Conservation (phyloP, 2,329 filamentous ascomycete species). For the Phaeophleospora eucalypticola region DNA sequence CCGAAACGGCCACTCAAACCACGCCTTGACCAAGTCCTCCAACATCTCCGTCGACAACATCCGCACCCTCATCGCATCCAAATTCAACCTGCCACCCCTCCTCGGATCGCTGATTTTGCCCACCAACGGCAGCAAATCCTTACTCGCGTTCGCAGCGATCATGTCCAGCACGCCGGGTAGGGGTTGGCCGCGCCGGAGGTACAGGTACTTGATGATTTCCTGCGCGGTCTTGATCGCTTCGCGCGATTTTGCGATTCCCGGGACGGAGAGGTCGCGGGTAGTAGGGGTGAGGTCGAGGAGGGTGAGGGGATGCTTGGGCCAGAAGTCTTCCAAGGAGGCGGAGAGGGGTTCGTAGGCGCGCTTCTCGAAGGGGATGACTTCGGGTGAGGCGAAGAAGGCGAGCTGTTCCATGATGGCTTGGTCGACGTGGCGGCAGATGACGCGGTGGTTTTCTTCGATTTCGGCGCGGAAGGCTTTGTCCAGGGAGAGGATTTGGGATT, state of each 20-base stretch:
- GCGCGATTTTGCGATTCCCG: slow-evolving; percentile 21
- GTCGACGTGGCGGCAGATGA: slow-evolving; percentile 10
- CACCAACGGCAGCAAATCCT: slow-evolving; percentile 50
- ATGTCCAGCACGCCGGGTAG: slow-evolving; percentile 46
- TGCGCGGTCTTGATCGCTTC: slow-evolving; percentile 24
- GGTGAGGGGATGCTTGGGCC: slow-evolving; percentile 52
- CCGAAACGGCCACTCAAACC: slow-evolving; percentile 62
- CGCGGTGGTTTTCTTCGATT: not conserved
- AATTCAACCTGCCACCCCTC: slow-evolving; percentile 44
- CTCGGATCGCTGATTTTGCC: slow-evolving; percentile 47
- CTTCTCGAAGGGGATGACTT: slow-evolving; percentile 61
- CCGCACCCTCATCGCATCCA: slow-evolving; percentile 45
- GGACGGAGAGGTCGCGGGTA: slow-evolving; percentile 26
- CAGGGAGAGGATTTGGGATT: slow-evolving; percentile 1
- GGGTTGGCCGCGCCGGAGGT: slow-evolving; percentile 33
- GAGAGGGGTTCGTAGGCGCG: slow-evolving; percentile 67
- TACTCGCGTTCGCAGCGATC: slow-evolving; percentile 58
- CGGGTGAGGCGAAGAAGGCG: slow-evolving; percentile 19
- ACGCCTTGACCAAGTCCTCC: slow-evolving; percentile 56
- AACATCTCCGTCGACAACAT: slow-evolving; percentile 54
- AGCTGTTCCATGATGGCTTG: slow-evolving; percentile 14
- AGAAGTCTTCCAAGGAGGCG: slow-evolving; percentile 59
- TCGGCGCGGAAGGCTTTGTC: not conserved
- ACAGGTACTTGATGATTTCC: slow-evolving; percentile 50
- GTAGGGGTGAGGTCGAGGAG: slow-evolving; percentile 67